phyloP scores from a whole-genome alignment of 2,329 filamentous ascomycete genomes.

The Curvularia lunata region DNA sequence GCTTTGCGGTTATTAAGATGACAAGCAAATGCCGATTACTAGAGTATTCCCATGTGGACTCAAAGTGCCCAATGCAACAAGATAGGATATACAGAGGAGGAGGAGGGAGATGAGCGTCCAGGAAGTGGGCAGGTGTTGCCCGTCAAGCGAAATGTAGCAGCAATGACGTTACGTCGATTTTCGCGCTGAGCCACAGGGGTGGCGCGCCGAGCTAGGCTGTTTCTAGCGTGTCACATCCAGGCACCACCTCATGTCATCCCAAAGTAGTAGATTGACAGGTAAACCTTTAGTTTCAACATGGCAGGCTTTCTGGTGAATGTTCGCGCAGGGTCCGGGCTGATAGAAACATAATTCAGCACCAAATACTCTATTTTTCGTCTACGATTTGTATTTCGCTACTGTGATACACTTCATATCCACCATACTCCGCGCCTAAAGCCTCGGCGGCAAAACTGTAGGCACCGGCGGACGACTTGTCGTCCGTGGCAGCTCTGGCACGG shows the following conservation, averaged over 20 bases:
- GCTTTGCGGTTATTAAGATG: not conserved
- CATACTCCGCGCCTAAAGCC: constrained; percentile 4
- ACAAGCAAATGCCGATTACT: not conserved
- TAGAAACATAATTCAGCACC: not conserved
- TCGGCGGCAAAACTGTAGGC: constrained; percentile 35
- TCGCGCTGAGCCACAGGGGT: constrained; percentile 20
- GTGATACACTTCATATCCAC: not conserved
- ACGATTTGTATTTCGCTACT: not conserved
- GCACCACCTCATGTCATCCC: not conserved
- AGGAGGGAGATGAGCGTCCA: not conserved
- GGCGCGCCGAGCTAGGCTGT: constrained; percentile 28
- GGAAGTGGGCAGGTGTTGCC: constrained; percentile 6
- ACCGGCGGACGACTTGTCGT: constrained; percentile 33
- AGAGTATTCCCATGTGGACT: not conserved
- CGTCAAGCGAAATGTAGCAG: constrained; percentile 12
- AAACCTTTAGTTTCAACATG: too few relatives aligned
- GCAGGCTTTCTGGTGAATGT: not conserved
- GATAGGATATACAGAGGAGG: not conserved
- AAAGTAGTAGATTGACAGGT: not conserved
- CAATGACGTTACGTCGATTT: constrained; percentile 34
- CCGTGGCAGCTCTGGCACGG: constrained; percentile 32
- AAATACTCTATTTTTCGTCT: not conserved
- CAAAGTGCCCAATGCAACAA: not conserved
- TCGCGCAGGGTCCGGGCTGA: not conserved
- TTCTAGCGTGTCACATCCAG: constrained; percentile 12